A percentile compares a stretch with the other conserved stretches of the same genome.
phyloP scores from a whole-genome alignment of 2,329 filamentous ascomycete genomes.

The Penicillium sp. region DNA sequence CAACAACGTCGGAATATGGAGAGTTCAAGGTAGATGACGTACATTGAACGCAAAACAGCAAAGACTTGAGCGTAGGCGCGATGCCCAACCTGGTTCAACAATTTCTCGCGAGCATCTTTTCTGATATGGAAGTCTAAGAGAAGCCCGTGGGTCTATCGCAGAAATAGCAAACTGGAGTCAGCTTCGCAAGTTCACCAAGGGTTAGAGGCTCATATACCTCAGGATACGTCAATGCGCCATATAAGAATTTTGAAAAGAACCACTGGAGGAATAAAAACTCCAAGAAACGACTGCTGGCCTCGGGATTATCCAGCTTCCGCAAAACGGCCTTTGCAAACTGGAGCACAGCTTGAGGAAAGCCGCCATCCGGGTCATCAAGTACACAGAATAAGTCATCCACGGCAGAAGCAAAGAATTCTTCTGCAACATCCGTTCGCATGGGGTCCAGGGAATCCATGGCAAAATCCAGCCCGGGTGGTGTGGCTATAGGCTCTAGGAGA shows the following conservation, averaged over 20 bases:
- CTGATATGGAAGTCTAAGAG: constrained; percentile 91
- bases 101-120: constrained; percentile 79
- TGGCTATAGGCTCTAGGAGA: constrained; percentile 78
- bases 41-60: constrained; percentile 70
- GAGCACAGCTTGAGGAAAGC: constrained; percentile 81
- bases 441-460: constrained; percentile 64
- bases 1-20: constrained; percentile 11
- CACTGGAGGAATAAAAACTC: constrained; percentile 86
- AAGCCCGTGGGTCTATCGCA: constrained; percentile 53
- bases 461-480: constrained; percentile 68
- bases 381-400: constrained; percentile 79
- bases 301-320: constrained; percentile 66
- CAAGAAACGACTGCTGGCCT: constrained; percentile 70
- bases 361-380: constrained; percentile 80
- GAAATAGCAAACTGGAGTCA: constrained; percentile 32
- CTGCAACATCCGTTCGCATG: constrained; percentile 76
- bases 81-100: constrained; percentile 71
- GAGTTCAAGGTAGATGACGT: constrained; percentile 41
- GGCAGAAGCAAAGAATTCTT: constrained; percentile 83
- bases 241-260: constrained; percentile 84
- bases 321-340: constrained; percentile 83
- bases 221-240: constrained; percentile 80
- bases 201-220: constrained; percentile 60
- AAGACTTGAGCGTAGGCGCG: constrained; percentile 76
- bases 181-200: not conserved